Evolutionary conservation across 1,284 basidiomycete genomes (phyloP).

Genomic region (Leccinum glutinopallens): DNA sequence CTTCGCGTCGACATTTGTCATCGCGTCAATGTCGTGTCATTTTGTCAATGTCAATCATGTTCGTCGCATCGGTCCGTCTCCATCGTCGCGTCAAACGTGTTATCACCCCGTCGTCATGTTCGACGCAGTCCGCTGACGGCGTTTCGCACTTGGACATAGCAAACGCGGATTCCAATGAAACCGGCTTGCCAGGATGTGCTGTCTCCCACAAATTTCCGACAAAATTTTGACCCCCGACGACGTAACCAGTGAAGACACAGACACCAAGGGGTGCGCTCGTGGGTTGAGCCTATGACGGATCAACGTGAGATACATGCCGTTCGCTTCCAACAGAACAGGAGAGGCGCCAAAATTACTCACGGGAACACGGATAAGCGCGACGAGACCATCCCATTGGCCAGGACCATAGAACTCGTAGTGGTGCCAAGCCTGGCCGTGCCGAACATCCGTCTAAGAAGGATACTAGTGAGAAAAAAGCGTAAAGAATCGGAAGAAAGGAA

Average conservation of each 20-base stretch:
- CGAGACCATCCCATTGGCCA: constrained; percentile 66
- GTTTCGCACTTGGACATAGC: constrained; percentile 40
- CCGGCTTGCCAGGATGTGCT: constrained; percentile 41
- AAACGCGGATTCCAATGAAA: constrained; percentile 61
- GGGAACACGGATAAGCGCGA: constrained; percentile 59
- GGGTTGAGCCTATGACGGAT: not conserved
- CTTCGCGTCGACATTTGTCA: no score
- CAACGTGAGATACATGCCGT: not conserved
- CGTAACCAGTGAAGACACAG: constrained; percentile 68
- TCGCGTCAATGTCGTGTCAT: no score
- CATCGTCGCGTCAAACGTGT: no score
- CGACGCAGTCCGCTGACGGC: no score
- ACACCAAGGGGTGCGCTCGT: constrained; percentile 34
- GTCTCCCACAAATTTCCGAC: constrained; percentile 62
- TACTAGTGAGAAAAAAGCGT: not conserved
- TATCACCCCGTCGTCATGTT: no score
- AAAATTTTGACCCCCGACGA: constrained; percentile 62
- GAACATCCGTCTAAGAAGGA: constrained; percentile 47
- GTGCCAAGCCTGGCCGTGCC: constrained; percentile 62
- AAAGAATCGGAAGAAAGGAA: not conserved
- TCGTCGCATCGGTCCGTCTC: no score
- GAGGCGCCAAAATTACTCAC: constrained; percentile 30
- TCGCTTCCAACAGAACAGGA: constrained; percentile 3
- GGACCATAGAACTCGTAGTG: constrained; percentile 63
- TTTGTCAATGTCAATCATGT: no score